Percentiles rank a stretch among this genome's conserved stretches.
Evolutionary conservation across 345 rosid species (phyloP).

Genomic region (Rhizophora mangle): DNA sequence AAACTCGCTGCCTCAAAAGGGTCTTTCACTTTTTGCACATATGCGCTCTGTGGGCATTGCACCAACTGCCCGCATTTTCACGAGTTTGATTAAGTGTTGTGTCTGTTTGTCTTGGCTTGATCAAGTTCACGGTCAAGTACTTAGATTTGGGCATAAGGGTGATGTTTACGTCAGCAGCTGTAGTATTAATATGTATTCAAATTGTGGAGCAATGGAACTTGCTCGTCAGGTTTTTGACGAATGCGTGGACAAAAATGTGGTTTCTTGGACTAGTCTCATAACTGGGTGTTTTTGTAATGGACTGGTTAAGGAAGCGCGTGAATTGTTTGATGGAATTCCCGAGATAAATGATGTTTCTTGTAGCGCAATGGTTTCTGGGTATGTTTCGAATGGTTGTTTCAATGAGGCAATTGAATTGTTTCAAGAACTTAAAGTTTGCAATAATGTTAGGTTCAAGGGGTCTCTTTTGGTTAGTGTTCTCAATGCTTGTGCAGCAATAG

Average conservation of each 20-base stretch:
- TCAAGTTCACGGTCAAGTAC: constrained; percentile 16
- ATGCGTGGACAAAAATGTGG: constrained; percentile 18
- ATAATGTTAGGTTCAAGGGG: constrained; percentile 6
- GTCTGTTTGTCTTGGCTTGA: constrained; percentile 21
- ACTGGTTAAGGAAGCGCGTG: constrained; percentile 22
- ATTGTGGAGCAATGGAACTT: constrained; percentile 17
- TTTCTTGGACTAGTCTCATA: constrained; percentile 30
- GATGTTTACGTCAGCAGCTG: constrained; percentile 27
- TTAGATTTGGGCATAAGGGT: constrained; percentile 26
- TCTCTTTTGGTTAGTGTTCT: constrained; percentile 35
- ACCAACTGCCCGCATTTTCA: constrained; percentile 29
- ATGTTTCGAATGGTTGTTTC: constrained; percentile 23
- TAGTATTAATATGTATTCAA: constrained; percentile 21
- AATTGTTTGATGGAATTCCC: constrained; percentile 28
- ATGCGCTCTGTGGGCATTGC: constrained; percentile 21
- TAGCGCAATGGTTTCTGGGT: constrained; percentile 38
- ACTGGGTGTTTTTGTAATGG: constrained; percentile 23
- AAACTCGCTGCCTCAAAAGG: constrained; percentile 14
- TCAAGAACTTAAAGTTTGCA: constrained; percentile 19
- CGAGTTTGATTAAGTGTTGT: constrained; percentile 21
- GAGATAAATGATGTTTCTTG: constrained; percentile 30
- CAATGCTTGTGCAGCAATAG: constrained; percentile 32
- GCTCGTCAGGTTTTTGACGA: constrained; percentile 26
- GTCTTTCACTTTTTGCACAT: constrained; percentile 19
- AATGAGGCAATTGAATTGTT: constrained; percentile 32